These are phyloP conservation scores for Puccinia polysora DNA, from an alignment of 1,284 basidiomycete species.

Conservation along the genomic window DNA sequence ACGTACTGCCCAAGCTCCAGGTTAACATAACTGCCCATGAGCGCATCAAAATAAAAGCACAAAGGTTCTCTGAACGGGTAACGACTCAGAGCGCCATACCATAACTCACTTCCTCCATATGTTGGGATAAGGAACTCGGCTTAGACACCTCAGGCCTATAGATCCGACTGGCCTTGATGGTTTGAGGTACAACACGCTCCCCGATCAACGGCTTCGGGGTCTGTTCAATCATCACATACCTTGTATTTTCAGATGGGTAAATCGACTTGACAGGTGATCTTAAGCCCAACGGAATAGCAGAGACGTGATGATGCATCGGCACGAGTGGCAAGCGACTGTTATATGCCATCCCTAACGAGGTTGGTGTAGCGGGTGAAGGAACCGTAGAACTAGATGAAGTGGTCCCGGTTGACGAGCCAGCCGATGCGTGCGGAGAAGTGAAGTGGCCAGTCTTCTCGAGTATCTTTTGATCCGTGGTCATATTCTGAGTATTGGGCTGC, in stretches of 20 bases:
- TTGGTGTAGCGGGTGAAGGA: slow-evolving; percentile 33
- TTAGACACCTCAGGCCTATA: neutral
- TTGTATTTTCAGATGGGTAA: neutral
- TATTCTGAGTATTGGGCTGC: neutral
- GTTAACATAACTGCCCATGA: too few relatives aligned
- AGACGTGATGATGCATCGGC: slow-evolving; percentile 3
- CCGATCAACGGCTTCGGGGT: slow-evolving; percentile 6
- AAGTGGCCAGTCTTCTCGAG: slow-evolving; percentile 22
- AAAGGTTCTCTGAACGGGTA: too few relatives aligned
- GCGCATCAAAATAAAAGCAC: too few relatives aligned
- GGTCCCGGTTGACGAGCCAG: slow-evolving; percentile 33
- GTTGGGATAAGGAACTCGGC: slow-evolving; percentile 3
- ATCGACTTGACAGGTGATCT: slow-evolving; percentile 6
- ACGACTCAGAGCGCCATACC: slow-evolving; percentile 36
- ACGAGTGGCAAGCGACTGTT: slow-evolving; percentile 25
- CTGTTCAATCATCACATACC: slow-evolving; percentile 25
- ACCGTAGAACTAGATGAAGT: slow-evolving; percentile 27
- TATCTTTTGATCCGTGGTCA: neutral
- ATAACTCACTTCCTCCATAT: slow-evolving; percentile 32
- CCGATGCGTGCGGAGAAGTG: slow-evolving; percentile 28
- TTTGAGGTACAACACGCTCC: neutral
- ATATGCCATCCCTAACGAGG: slow-evolving; percentile 15
- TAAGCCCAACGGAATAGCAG: neutral
- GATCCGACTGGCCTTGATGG: slow-evolving; percentile 3
- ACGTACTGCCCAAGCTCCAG: too few relatives aligned